These are phyloP conservation scores for Pichia sp. DNA, from an alignment of 1,139 yeast species.

Conservation along the genomic window DNA sequence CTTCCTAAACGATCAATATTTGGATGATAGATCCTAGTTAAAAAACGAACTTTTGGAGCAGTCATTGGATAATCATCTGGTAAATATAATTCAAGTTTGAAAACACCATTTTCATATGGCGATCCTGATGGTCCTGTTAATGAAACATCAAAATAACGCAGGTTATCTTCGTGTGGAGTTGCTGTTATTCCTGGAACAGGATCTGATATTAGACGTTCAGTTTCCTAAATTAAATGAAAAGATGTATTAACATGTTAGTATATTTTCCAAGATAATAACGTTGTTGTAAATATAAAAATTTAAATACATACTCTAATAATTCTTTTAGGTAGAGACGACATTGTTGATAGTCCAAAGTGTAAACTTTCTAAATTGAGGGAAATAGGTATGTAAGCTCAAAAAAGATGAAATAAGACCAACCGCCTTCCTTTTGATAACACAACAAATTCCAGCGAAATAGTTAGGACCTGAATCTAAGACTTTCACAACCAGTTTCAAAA, in stretches of 20 bases:
- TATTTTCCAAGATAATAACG: neutral
- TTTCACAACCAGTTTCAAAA: too few species aligned
- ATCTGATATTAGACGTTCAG: slow-evolving; percentile 84
- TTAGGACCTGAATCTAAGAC: too few species aligned
- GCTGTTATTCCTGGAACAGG: slow-evolving; percentile 97
- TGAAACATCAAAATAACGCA: slow-evolving; percentile 82
- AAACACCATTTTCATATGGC: slow-evolving; percentile 75
- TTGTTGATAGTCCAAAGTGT: neutral
- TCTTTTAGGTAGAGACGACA: slow-evolving; percentile 60
- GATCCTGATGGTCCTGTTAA: slow-evolving; percentile 87
- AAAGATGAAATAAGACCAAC: too few species aligned
- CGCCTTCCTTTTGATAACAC: neutral
- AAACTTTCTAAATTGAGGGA: too few species aligned
- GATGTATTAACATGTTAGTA: neutral
- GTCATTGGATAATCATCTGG: slow-evolving; percentile 93
- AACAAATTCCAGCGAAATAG: neutral
- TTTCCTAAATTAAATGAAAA: slow-evolving; percentile 44
- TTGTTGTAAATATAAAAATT: neutral
- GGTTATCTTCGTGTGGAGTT: slow-evolving; percentile 84
- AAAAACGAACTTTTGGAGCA: slow-evolving; percentile 88
- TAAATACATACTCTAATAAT: slow-evolving; percentile 58
- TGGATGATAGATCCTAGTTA: slow-evolving; percentile 93
- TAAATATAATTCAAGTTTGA: slow-evolving; percentile 67
- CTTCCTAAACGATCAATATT: slow-evolving; percentile 93
- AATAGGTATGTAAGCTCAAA: too few species aligned